Base-by-base conservation (phyloP, 2,329 filamentous ascomycete species). In the Phoma sp. region DNA sequence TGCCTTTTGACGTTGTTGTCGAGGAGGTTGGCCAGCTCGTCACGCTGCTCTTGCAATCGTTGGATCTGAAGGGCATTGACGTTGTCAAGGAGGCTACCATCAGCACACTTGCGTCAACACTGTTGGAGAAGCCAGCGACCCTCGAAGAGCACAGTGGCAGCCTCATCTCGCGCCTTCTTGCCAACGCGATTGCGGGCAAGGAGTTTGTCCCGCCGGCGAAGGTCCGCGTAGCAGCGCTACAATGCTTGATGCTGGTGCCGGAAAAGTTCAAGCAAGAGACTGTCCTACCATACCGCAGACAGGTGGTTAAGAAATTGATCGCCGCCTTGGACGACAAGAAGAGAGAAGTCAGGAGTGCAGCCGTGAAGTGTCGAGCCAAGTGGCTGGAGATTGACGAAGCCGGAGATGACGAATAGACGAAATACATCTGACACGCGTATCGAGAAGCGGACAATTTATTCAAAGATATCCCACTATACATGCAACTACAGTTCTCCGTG, bases 361-460 rank as follows among this genome's bases (percentile, higher is more conserved):
- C 85, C 11, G 85, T 88, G 24, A 81, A 80, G 74, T 86, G 85
- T 58, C 73, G 84, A 46, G 80, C 77, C n/a, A 82, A 78, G 50
- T 88, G 86, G 86, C 68, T 86, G 47, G 78, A 80, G 11, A 75
- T 86, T 38, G 84, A 85, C 65, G 84, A 87, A 67, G 76, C 80
- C 23, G 82, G 83, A 22, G 84, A 86, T 38, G 82, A 85, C 39
- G 70, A 73, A 7, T 62, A 62, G 46, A 22, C 5, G 36, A 10
- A 52, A 33, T 29, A 9, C 27, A 29, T 2, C 18, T 29, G 27
- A 9, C 27, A 29, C 27, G 9, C 27, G 9, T 29, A 7, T 9
- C 9, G 27, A 29, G 27, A 29, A 29, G 27, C 27, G 9, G 27
- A 29, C 27, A 29, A 29, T 29, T 27, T 27, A 14, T 27, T 54